phyloP scores from a whole-genome alignment of 2,329 filamentous ascomycete species.

The Furcasterigmium furcatum region DNA sequence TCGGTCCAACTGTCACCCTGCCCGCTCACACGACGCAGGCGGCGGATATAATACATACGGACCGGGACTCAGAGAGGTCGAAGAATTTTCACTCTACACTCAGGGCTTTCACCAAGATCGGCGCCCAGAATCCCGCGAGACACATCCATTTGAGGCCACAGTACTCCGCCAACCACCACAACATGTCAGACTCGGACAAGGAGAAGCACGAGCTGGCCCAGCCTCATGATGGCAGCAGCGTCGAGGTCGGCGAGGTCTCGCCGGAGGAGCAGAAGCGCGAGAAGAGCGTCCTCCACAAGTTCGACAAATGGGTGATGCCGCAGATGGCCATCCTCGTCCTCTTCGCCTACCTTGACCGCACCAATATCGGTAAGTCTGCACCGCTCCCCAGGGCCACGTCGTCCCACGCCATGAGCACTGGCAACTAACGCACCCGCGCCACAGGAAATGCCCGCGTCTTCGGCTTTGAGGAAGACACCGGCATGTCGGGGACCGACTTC shows the following conservation, averaged over 20 bases:
- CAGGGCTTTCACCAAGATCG: too few species aligned
- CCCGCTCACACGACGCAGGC: too few species aligned
- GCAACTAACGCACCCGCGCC: too few species aligned
- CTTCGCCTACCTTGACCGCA: slow-evolving; percentile 10
- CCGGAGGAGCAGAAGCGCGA: background rate
- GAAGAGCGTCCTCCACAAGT: slow-evolving; percentile 10
- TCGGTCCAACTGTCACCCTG: too few species aligned
- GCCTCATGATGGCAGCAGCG: background rate
- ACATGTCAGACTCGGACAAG: background rate
- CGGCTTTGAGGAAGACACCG: slow-evolving; percentile 20
- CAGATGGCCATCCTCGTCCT: slow-evolving; percentile 11
- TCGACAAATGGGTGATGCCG: slow-evolving; percentile 12
- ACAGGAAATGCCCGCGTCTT: slow-evolving; percentile 20
- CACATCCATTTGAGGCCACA: too few species aligned
- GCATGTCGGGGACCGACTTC: slow-evolving; percentile 12
- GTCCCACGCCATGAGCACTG: too few species aligned
- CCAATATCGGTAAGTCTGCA: slow-evolving; percentile 14
- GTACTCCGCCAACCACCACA: background rate
- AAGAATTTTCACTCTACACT: too few species aligned
- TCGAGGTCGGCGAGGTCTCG: slow-evolving; percentile 1
- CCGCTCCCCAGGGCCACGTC: too few species aligned
- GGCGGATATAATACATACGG: too few species aligned
- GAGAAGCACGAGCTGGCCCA: background rate
- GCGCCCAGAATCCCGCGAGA: too few species aligned
- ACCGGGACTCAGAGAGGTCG: too few species aligned